Conservation (phyloP, 257 asterid species). For the Solanum tacnaense region DNA sequence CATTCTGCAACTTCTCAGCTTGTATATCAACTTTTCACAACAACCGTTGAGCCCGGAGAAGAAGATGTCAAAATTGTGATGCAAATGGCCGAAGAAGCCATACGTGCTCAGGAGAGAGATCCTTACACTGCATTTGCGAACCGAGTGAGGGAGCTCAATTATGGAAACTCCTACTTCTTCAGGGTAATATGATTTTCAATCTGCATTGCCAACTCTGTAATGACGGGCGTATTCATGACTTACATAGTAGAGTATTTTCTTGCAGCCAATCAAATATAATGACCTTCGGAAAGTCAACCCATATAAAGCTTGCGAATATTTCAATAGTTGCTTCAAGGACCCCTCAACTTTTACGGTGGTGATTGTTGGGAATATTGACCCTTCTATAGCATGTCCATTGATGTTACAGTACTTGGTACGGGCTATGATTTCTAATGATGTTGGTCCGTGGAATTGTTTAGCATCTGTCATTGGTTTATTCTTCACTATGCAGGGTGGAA, state of each 20-base stretch:
- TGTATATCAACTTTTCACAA: slow-evolving; percentile 86
- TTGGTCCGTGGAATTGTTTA: not conserved
- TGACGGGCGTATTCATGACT: not conserved
- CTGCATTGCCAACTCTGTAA: not conserved
- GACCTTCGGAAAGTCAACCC: slow-evolving; percentile 85
- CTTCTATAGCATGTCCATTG: slow-evolving; percentile 67
- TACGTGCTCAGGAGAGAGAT: slow-evolving; percentile 94
- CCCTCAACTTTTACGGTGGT: slow-evolving; percentile 84
- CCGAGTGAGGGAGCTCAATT: slow-evolving; percentile 89
- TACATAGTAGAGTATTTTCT: slow-evolving; percentile 4
- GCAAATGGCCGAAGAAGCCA: slow-evolving; percentile 98
- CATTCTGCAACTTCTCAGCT: slow-evolving; percentile 37
- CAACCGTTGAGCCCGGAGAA: slow-evolving; percentile 68
- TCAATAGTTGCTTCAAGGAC: slow-evolving; percentile 77
- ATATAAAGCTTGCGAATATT: slow-evolving; percentile 71
- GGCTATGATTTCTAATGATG: slow-evolving; percentile 5
- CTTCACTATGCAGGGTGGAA: slow-evolving; percentile 68
- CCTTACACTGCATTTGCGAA: slow-evolving; percentile 81
- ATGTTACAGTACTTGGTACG: slow-evolving; percentile 75
- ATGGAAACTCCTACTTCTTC: slow-evolving; percentile 86
- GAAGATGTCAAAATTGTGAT: slow-evolving; percentile 89
- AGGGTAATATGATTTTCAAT: slow-evolving; percentile 39
- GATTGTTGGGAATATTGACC: slow-evolving; percentile 88
- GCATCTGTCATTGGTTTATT: slow-evolving; percentile 2
- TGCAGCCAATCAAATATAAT: slow-evolving; percentile 67